Base-by-base conservation (phyloP, 768 basidiomycete species). In the Russula griseocarnosa region DNA sequence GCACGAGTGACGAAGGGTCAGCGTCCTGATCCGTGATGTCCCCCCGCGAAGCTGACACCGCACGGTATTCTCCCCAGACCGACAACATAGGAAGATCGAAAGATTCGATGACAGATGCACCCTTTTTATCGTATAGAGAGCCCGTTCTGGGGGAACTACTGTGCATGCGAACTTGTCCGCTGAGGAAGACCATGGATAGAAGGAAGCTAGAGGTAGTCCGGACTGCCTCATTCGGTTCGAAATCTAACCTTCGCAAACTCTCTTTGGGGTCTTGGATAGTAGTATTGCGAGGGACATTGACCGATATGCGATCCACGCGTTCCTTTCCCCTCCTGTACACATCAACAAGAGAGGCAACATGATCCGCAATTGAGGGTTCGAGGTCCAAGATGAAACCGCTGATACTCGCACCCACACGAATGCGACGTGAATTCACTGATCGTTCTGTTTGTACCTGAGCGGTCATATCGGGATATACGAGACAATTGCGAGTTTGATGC, bases 371-470 rank as follows among this genome's bases (percentile, higher is more conserved):
- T 28, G 82, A 81, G 0, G 92, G 86, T 71, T 94, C 92, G 26
- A 96, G 76, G 70, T 94, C 90, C 61, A 95, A 77, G 54, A 90
- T 79, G 72, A 95, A 94, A 14, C 94, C 94, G 70, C 85, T 89
- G 69, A 96, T 88, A 57, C 79, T 82, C 1, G 89, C 89, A 30
- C 77, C 76, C 60, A 91, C 76, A 76, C 82, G 83, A 26, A 90
- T 74, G 61, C 82, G 80, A 38, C 83, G 81, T 20, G 79, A 78
- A 5, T 78, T 72, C 2, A 74, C 73, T 1, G 81, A 78, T 18
- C 78, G 77, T 2, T 83, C 79, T 1, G 86, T 83, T 18, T 82
- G 83, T 58, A 93, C 76, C 36, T 88, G 83, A 0, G 89, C 90
- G 52, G 80, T 83, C 87, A 96, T 88, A 70, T 87, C 81, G 11